Conservation (phyloP, 2,329 filamentous ascomycete genomes). For the Diplodia mutila region DNA sequence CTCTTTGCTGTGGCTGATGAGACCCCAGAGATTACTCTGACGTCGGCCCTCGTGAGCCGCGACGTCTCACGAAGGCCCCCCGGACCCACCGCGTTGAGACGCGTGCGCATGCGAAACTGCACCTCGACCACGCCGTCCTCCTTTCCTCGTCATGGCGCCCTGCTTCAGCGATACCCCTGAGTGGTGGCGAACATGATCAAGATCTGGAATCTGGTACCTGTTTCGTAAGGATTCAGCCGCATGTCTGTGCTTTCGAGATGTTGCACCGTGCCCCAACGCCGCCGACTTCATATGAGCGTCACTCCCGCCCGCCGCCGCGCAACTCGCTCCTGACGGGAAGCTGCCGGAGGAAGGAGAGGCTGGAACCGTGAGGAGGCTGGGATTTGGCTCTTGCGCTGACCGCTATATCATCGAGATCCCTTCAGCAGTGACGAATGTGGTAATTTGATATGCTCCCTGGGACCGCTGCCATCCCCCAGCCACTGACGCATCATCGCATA, state of each 20-base stretch:
- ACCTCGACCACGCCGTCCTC: neutral
- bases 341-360: neutral
- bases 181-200: neutral
- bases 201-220: neutral
- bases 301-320: neutral
- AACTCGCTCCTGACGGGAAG: neutral
- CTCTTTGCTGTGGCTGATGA: constrained; percentile 10
- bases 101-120: neutral
- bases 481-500: neutral
- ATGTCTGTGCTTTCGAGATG: neutral
- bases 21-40: neutral
- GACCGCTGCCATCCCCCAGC: neutral
- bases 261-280: neutral
- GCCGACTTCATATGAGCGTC: neutral
- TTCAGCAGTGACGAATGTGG: neutral
- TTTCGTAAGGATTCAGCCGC: neutral
- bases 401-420: neutral
- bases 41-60: neutral
- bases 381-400: neutral
- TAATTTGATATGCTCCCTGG: neutral
- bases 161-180: neutral
- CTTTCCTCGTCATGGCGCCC: neutral
- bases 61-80: neutral
- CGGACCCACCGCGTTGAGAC: constrained; percentile 6
- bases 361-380: neutral